Evolutionary conservation across 176 grass and related monocot genomes (phyloP).

Genomic region (Puccinellia tenuiflora): DNA sequence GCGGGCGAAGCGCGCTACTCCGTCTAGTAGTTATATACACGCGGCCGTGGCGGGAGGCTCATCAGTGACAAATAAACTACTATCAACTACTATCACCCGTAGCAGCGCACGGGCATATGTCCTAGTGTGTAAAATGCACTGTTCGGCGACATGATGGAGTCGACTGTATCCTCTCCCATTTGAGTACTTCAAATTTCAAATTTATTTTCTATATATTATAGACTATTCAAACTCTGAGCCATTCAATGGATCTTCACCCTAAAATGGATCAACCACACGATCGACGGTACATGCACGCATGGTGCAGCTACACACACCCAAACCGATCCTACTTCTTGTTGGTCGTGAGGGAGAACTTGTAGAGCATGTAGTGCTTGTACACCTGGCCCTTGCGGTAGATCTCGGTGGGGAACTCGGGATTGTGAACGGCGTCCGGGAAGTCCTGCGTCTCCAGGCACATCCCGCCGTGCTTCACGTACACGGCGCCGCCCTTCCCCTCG

Average conservation of each 20-base stretch:
- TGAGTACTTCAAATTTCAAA: too few species aligned
- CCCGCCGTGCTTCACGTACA: conserved; percentile 46
- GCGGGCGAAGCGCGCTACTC: too few species aligned
- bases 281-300: background rate
- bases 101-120: too few species aligned
- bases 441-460: conserved; percentile 81
- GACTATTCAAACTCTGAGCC: background rate
- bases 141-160: too few species aligned
- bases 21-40: too few species aligned
- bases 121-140: too few species aligned
- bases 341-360: conserved; percentile 56
- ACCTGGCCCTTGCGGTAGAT: conserved; percentile 48
- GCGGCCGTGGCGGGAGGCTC: too few species aligned
- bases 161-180: too few species aligned
- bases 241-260: background rate
- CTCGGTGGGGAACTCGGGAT: conserved; percentile 50
- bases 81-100: too few species aligned
- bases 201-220: background rate
- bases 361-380: conserved; percentile 88
- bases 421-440: conserved; percentile 70
- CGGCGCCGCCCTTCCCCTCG: conserved; percentile 50
- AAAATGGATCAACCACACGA: background rate
- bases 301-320: background rate
- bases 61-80: too few species aligned
- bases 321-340: conserved; percentile 4